These are phyloP conservation scores for Metarhizium robertsii DNA, from an alignment of 2,329 filamentous ascomycete genomes.

Conservation along the genomic window DNA sequence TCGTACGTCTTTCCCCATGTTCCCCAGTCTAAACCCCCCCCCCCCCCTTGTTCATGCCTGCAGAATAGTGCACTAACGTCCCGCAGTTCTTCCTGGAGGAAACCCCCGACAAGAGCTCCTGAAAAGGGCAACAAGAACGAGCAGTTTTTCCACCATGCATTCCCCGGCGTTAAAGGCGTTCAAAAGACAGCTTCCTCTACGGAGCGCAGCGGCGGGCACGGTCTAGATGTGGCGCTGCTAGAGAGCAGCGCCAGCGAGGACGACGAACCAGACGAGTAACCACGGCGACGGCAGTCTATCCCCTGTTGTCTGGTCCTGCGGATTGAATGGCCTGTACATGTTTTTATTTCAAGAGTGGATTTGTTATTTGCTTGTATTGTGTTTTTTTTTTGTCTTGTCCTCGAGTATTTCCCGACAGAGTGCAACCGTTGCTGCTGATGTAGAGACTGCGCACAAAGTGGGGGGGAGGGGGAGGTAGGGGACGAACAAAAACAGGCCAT, in stretches of 20 bases:
- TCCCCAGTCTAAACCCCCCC: conserved; percentile 1
- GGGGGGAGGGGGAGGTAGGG: neutral
- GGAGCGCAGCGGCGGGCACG: conserved; percentile 19
- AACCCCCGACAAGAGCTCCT: conserved; percentile 41
- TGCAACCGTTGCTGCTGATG: neutral
- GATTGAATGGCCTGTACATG: conserved; percentile 13
- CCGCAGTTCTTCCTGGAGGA: conserved; percentile 90
- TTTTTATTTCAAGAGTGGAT: neutral
- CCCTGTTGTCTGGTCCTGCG: conserved; percentile 57
- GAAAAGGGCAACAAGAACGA: conserved; percentile 42
- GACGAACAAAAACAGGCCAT: neutral
- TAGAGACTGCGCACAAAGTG: neutral
- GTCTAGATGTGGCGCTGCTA: conserved; percentile 25
- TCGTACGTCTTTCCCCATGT: conserved; percentile 46
- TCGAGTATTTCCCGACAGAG: neutral
- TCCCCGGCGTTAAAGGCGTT: conserved; percentile 36
- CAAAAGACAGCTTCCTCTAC: conserved; percentile 20
- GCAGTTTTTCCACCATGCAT: conserved; percentile 18
- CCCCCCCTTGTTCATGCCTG: neutral
- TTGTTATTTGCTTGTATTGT: neutral
- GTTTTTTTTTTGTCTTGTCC: neutral
- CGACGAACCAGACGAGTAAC: conserved; percentile 55
- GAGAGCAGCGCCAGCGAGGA: conserved; percentile 51
- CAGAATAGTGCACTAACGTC: conserved; percentile 10
- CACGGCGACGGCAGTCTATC: conserved; percentile 51